These are phyloP conservation scores for Hericium alpestre DNA, from an alignment of 768 basidiomycete species.

Conservation along the genomic window DNA sequence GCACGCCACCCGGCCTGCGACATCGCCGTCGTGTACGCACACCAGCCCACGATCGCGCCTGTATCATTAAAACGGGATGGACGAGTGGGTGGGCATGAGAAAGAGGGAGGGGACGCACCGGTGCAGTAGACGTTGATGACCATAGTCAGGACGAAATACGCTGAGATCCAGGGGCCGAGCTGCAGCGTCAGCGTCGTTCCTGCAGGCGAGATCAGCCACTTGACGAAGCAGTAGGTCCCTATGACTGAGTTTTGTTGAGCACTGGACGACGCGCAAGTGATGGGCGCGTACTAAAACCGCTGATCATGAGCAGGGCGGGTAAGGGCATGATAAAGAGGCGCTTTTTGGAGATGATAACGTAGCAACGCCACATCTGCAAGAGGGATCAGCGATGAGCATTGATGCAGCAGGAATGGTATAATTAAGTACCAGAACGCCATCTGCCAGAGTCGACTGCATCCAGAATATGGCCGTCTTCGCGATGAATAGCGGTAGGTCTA, in stretches of 20 bases:
- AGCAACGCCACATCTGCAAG: neutral
- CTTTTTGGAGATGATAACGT: neutral
- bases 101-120: neutral
- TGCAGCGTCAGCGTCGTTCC: neutral
- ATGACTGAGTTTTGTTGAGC: neutral
- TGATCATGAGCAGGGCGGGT: neutral
- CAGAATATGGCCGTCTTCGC: neutral
- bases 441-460: neutral
- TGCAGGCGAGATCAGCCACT: neutral
- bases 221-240: neutral
- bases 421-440: neutral
- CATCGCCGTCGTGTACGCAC: neutral
- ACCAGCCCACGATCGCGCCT: neutral
- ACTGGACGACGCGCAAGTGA: neutral
- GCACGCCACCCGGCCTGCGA: neutral
- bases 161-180: neutral
- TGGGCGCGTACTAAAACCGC: neutral
- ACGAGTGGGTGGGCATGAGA: neutral
- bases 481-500: neutral
- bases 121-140: neutral
- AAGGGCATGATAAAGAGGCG: neutral
- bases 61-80: neutral
- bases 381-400: neutral
- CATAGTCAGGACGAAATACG: neutral
- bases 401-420: neutral